Conservation (phyloP, 257 asterid species). For the Scutellaria galericulata region DNA sequence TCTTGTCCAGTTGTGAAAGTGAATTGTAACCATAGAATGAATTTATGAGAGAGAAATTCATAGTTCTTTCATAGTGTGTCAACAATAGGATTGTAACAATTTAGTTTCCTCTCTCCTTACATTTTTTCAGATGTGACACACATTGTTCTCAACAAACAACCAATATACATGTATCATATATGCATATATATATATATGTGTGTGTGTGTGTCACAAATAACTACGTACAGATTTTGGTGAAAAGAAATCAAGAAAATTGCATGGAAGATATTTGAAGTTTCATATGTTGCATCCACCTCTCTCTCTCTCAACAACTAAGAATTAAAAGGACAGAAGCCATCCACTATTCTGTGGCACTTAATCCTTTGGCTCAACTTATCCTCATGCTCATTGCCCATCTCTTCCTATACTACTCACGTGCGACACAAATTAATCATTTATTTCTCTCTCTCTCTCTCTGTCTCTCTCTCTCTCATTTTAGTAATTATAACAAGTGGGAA, state of each 20-base stretch:
- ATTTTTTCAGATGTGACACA: slow-evolving; percentile 42
- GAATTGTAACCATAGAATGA: slow-evolving; percentile 47
- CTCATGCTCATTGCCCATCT: slow-evolving; percentile 33
- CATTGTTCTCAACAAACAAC: slow-evolving; percentile 22
- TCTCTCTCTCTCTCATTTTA: neutral
- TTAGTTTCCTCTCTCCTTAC: slow-evolving; percentile 34
- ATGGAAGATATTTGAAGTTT: slow-evolving; percentile 47
- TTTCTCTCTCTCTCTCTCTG: neutral
- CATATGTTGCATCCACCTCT: slow-evolving; percentile 1
- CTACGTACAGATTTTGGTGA: neutral
- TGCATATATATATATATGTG: neutral
- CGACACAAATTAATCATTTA: neutral
- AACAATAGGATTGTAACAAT: slow-evolving; percentile 36
- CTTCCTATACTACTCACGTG: slow-evolving; percentile 30
- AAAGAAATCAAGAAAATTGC: slow-evolving; percentile 22
- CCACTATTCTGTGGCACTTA: slow-evolving; percentile 37
- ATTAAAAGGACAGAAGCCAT: slow-evolving; percentile 14
- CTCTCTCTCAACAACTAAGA: neutral
- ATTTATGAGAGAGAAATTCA: slow-evolving; percentile 30
- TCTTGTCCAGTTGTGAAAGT: slow-evolving; percentile 45
- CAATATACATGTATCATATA: neutral
- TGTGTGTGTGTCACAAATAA: neutral
- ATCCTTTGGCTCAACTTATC: slow-evolving; percentile 24
- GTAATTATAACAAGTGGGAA: no score
- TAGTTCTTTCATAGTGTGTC: slow-evolving; percentile 14